These are phyloP conservation scores for Chaetomidium leptoderma DNA, from an alignment of 495 filamentous ascomycete species.

Conservation along the genomic window DNA sequence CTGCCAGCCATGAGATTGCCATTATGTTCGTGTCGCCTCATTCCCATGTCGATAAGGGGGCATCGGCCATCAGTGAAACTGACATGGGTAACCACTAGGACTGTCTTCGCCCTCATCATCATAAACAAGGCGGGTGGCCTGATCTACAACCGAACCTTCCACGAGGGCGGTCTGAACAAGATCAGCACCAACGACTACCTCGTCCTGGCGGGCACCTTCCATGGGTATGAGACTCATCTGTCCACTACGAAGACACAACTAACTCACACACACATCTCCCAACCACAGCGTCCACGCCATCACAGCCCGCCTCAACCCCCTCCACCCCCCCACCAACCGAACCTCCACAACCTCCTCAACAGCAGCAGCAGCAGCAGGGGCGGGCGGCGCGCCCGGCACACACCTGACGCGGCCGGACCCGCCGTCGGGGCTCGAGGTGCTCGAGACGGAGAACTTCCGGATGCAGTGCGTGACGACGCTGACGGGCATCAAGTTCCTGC, in stretches of 20 bases:
- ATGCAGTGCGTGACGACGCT: constrained; percentile 92
- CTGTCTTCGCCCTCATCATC: constrained; percentile 87
- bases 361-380: no score
- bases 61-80: not conserved
- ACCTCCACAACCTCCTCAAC: constrained; percentile 44
- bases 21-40: constrained; percentile 20
- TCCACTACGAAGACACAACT: constrained; percentile 10
- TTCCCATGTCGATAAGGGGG: not conserved
- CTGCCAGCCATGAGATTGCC: constrained; percentile 14
- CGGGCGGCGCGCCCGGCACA: constrained; percentile 46
- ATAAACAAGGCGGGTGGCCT: constrained; percentile 98
- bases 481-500: constrained; percentile 90
- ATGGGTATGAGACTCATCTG: constrained; percentile 56
- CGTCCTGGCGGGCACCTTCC: constrained; percentile 96
- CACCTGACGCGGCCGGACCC: constrained; percentile 50
- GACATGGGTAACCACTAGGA: constrained; percentile 54
- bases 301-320: constrained; percentile 69
- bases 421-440: constrained; percentile 74
- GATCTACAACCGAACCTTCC: constrained; percentile 91
- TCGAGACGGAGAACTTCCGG: constrained; percentile 87
- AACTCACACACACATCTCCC: constrained; percentile 4
- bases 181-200: constrained; percentile 92
- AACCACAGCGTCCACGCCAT: constrained; percentile 84
- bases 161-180: constrained; percentile 71
- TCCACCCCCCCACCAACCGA: constrained; percentile 35